A percentile compares a stretch with the other conserved stretches of the same genome.
Conservation (phyloP, 139 green algal species). For the Mesotaenium endlicherianum region DNA sequence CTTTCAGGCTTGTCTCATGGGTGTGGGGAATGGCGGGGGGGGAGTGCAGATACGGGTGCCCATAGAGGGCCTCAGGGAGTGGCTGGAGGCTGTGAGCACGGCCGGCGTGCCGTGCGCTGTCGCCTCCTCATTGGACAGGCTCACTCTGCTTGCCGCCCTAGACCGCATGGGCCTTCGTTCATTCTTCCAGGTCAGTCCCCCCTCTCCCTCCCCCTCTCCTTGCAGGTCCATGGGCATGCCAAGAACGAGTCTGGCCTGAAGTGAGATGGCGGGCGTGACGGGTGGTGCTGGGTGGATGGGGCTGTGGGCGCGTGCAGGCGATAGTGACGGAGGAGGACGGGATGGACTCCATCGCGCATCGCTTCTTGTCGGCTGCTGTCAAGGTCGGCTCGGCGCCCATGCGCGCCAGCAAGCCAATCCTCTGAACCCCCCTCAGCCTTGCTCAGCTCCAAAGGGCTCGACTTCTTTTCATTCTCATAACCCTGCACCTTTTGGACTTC, state of each 20-base stretch:
- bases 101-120: conserved; percentile 50
- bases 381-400: too few relatives aligned
- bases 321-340: conserved; percentile 76
- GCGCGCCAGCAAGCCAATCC: too few relatives aligned
- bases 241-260: neutral
- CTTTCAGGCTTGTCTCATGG: neutral
- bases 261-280: too few relatives aligned
- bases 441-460: too few relatives aligned
- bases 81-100: conserved; percentile 43
- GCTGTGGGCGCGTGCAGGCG: conserved; percentile 19
- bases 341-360: conserved; percentile 75
- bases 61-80: conserved; percentile 42
- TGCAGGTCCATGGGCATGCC: neutral
- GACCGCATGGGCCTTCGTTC: conserved; percentile 34
- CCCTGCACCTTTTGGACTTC: too few relatives aligned
- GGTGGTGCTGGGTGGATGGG: too few relatives aligned
- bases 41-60: conserved; percentile 25
- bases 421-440: too few relatives aligned
- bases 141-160: conserved; percentile 35
- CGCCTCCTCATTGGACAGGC: conserved; percentile 17
- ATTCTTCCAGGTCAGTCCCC: conserved; percentile 38
- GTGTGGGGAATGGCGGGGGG: neutral
- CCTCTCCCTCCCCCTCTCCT: neutral
- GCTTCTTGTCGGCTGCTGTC: conserved; percentile 75
- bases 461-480: too few relatives aligned